phyloP scores from a whole-genome alignment of 2,329 filamentous ascomycete genomes.

The Apiospora pterosperma region DNA sequence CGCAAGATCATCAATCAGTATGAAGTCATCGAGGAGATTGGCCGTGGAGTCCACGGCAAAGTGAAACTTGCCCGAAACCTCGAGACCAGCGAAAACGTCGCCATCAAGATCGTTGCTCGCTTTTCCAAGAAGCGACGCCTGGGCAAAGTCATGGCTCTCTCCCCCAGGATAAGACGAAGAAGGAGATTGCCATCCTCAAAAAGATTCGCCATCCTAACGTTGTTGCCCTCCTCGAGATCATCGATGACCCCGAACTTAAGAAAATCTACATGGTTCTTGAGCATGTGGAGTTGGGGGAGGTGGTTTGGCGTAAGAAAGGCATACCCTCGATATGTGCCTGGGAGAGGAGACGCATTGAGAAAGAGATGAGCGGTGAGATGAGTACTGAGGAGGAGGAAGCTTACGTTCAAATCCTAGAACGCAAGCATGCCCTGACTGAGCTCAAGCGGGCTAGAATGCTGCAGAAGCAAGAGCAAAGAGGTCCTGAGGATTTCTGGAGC shows the following conservation, averaged over 20 bases:
- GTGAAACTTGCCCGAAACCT: constrained; percentile 90
- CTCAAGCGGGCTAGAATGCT: constrained; percentile 55
- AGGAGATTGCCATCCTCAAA: constrained; percentile 96
- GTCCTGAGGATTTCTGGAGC: constrained; percentile 72
- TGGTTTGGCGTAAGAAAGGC: constrained; percentile 89
- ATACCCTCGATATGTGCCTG: constrained; percentile 77
- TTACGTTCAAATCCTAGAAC: constrained; percentile 56
- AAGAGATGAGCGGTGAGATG: constrained; percentile 61
- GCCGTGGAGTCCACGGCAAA: constrained; percentile 93
- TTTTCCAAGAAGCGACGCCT: constrained; percentile 91
- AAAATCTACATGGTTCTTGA: constrained; percentile 99
- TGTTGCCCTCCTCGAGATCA: constrained; percentile 91
- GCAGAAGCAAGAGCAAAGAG: constrained; percentile 34
- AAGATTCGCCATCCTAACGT: constrained; percentile 98
- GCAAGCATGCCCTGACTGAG: constrained; percentile 55
- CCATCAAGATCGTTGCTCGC: constrained; percentile 97
- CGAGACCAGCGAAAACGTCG: constrained; percentile 73
- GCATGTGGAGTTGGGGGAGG: constrained; percentile 90
- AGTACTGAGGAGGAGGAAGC: constrained; percentile 58
- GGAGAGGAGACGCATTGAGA: constrained; percentile 77
- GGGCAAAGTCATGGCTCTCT: constrained; percentile 70
- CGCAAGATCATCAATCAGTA: constrained; percentile 98
- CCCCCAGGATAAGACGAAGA: constrained; percentile 80
- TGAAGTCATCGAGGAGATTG: constrained; percentile 93
- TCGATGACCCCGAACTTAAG: constrained; percentile 91